Conservation (phyloP, 768 basidiomycete species). For the Kwoniella dendrophila region DNA sequence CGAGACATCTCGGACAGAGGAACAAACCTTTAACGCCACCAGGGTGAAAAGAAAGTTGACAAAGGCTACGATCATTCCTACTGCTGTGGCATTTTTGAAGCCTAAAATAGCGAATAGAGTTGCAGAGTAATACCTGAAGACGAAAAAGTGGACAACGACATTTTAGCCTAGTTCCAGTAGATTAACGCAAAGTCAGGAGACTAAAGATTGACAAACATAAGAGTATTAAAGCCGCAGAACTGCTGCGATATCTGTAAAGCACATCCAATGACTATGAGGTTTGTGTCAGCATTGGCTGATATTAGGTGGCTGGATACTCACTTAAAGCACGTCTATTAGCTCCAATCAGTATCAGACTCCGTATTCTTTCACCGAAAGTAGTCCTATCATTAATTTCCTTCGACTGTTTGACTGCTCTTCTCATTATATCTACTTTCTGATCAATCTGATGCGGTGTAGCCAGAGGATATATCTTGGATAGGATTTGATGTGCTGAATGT, state of each 20-base stretch:
- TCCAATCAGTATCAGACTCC: conserved; percentile 63
- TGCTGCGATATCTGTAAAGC: conserved; percentile 84
- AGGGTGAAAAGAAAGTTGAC: conserved; percentile 80
- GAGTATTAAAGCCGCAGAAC: conserved; percentile 79
- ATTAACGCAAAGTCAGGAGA: background rate
- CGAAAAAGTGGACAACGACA: background rate
- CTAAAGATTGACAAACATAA: conserved; percentile 54
- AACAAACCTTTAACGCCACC: conserved; percentile 61
- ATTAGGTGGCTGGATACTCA: conserved; percentile 59
- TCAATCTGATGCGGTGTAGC: conserved; percentile 69
- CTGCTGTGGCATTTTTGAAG: conserved; percentile 78
- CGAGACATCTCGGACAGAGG: background rate
- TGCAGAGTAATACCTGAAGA: conserved; percentile 62
- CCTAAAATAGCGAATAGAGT: conserved; percentile 79
- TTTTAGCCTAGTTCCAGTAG: background rate
- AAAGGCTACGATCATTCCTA: conserved; percentile 74
- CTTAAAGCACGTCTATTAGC: conserved; percentile 66
- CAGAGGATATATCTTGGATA: conserved; percentile 69
- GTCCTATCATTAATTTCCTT: conserved; percentile 62
- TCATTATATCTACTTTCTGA: conserved; percentile 67
- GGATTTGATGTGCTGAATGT: conserved; percentile 62
- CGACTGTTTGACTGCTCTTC: conserved; percentile 65
- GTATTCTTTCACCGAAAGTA: conserved; percentile 64
- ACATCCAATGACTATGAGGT: conserved; percentile 66
- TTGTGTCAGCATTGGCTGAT: background rate